Evolutionary conservation across 2,329 filamentous ascomycete genomes (phyloP).

Genomic region (Dothidotthia symphoricarpi): DNA sequence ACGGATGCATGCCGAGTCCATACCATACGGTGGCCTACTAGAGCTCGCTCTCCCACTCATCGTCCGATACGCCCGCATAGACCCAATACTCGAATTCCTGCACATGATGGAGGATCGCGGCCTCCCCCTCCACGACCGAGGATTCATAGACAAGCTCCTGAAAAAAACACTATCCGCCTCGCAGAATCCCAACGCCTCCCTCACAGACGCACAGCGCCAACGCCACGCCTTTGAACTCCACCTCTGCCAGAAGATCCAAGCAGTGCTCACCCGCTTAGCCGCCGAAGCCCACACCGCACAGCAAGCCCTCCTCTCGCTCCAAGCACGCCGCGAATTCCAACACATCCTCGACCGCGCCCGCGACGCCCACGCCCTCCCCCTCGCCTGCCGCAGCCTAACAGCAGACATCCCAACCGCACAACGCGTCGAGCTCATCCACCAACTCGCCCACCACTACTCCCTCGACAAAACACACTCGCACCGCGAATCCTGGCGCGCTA

Average conservation of each 20-base stretch:
- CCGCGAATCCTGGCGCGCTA: slow-evolving; percentile 23
- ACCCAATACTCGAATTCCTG: slow-evolving; percentile 11
- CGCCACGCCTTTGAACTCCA: slow-evolving; percentile 5
- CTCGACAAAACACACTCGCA: slow-evolving; percentile 21
- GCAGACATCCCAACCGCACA: slow-evolving; percentile 13
- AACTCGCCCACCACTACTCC: slow-evolving; percentile 36
- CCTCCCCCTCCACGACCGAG: slow-evolving; percentile 8
- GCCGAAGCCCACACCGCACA: too few species aligned
- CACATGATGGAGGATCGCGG: slow-evolving; percentile 7
- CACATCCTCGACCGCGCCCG: slow-evolving; percentile 26
- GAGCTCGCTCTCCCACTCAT: slow-evolving; percentile 15
- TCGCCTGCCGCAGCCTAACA: slow-evolving; percentile 17
- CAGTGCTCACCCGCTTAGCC: too few species aligned
- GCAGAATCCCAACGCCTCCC: neutral
- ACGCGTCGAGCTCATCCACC: slow-evolving; percentile 27
- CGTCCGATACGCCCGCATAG: slow-evolving; percentile 7
- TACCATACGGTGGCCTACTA: slow-evolving; percentile 15
- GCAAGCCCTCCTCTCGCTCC: too few species aligned
- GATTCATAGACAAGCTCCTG: slow-evolving; percentile 6
- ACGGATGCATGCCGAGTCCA: slow-evolving; percentile 6
- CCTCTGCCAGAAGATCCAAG: neutral
- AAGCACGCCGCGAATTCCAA: slow-evolving; percentile 23
- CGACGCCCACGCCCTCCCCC: slow-evolving; percentile 22
- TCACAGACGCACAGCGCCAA: slow-evolving; percentile 3
- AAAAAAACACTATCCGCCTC: slow-evolving; percentile 1